Evolutionary conservation across 2,329 filamentous ascomycete species (phyloP), one percentile per base, ranked within the genome.

Genomic region (Colletotrichum tabaci): DNA sequence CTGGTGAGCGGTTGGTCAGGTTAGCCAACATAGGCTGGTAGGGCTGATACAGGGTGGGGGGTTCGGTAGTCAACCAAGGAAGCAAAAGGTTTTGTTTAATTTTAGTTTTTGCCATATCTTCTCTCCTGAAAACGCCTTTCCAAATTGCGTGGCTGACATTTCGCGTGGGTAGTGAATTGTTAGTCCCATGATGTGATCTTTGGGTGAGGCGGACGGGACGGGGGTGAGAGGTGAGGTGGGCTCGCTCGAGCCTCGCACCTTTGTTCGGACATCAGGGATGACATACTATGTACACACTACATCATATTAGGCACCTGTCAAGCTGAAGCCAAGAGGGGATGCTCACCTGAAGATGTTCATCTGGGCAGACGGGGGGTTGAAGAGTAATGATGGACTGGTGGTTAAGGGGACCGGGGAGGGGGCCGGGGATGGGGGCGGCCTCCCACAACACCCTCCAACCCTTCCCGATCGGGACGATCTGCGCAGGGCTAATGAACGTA

Each of bases 401-500:
- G 21, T 50, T 21, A 9, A 35, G 8, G 9, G 35, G 35, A 38
- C 35, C 35, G 35, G 35, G 35, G 35, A 38, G 35, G 35, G 35
- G 35, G 35, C 35, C 9, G 35, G 35, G 35, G 8, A 10, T 2
- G 30, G 46, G 40, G 18, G 9, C 47, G 5, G 12, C 35, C 4
- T 26, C 42, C 50, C 26, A 35, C 18, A 23, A 23, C 35, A 26
- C 55, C n/a, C 42, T 47, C n/a, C n/a, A 21, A 16, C 26, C 15
- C n/a, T 62, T 42, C 50, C 67, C 18, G 9, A 67, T 68, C 40
- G 26, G 65, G 58, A 26, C 46, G 64, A 71, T 71, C 58, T 58
- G 58, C 57, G 58, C 52, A 30, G 52, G 50, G 68, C 38, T 53
- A 50, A 40, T 7, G 52, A 38, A 52, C 60, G 38, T 71, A 52